Conservation (phyloP, 345 rosid genomes). For the Syzygium aqueum region DNA sequence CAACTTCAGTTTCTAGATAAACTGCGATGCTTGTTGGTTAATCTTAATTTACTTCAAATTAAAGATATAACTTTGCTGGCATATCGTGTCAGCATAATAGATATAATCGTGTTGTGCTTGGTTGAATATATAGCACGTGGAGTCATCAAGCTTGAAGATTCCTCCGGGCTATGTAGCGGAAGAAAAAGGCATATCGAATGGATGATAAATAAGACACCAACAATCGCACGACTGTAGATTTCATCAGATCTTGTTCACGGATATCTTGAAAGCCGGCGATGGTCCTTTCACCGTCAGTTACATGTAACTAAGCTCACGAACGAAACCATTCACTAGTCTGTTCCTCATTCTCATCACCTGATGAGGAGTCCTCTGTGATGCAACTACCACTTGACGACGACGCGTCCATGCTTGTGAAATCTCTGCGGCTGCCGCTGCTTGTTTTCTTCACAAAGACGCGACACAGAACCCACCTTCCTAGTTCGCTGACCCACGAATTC, state of each 20-base stretch:
- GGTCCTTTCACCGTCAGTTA: not conserved
- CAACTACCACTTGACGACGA: not conserved
- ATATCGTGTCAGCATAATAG: not conserved
- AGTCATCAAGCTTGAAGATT: not conserved
- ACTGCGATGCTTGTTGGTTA: not conserved
- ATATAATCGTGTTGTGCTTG: not conserved
- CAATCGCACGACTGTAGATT: not conserved
- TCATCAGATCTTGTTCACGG: not conserved
- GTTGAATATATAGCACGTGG: not conserved
- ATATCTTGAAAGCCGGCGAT: not conserved
- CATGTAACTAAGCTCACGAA: not conserved
- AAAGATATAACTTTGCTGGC: not conserved
- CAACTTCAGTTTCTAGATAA: not conserved
- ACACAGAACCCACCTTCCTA: slow-evolving; percentile 1
- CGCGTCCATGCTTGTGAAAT: not conserved
- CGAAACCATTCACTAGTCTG: not conserved
- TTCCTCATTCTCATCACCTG: not conserved
- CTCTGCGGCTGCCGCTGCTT: not conserved
- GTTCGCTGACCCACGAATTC: not conserved
- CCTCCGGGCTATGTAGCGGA: not conserved
- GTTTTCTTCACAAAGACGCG: not conserved
- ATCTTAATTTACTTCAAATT: not conserved
- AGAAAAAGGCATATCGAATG: not conserved
- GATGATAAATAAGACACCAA: not conserved
- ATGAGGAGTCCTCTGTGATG: not conserved